Base-by-base conservation (phyloP, 441 rosid species). In the Macaranga tanarius region DNA sequence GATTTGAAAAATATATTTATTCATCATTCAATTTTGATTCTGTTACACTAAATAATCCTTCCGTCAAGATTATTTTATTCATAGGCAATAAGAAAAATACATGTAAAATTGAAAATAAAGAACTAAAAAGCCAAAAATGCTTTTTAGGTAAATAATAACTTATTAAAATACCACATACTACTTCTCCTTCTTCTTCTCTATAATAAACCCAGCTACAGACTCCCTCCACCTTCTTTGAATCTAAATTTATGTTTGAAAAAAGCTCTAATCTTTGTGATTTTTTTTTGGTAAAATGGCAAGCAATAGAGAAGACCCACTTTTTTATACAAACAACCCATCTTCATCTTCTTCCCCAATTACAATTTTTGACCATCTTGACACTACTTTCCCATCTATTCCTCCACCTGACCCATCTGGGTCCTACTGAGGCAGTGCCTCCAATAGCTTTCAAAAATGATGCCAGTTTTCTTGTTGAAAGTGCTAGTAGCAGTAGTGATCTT, bases 391-490 rank as follows among this genome's bases (percentile, higher is more conserved):
- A 67, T 5, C 77, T 15, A 74, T 83, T 42, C n/a, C 54, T 2
- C 19, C 54, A 7, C 54, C 10, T 20, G 97, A 92, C 75, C 85
- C 90, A 44, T 74, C 84, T 71, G 74, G 66, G 25, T 87, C 92
- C 66, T 85, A 77, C 74, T 79, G 83, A 69, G 86, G 88, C 22
- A 90, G 92, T 70, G 90, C 87, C 69, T 86, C 97, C 57, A 92
- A 90, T 6, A 93, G 99, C 77, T 95, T 86, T 81, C 96, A 92
- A 56, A 89, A 85, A 28, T 78, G 98, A 93, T 54, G 84, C 87
- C 48, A 77, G 83, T 61, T 84, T 88, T 55, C 84, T 86, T 66
- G 73, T 68, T 58, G 80, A 82, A 20, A 74, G 67, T 62, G 69
- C 66, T 40, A 72, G 76, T 40, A 72, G 76, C 71, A 66, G 40